Evolutionary conservation across 2,329 filamentous ascomycete genomes (phyloP).

Genomic region (Venturia carpophila): DNA sequence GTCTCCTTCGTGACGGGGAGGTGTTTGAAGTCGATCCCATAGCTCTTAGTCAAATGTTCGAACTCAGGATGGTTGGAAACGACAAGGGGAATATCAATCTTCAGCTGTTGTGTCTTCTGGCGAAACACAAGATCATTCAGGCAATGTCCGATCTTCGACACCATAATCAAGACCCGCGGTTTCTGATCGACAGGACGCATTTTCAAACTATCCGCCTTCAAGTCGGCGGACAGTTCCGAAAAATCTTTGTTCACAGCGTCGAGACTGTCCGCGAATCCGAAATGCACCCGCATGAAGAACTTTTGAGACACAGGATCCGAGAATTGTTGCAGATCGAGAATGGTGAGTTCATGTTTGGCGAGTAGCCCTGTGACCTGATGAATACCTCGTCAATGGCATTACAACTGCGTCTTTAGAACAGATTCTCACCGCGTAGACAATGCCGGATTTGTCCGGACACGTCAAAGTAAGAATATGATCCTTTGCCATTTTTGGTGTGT

Average conservation of each 20-base stretch:
- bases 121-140: slow-evolving; percentile 78
- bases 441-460: slow-evolving; percentile 76
- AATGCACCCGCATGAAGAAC: slow-evolving; percentile 61
- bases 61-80: slow-evolving; percentile 84
- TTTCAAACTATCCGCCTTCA: slow-evolving; percentile 60
- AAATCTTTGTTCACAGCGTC: slow-evolving; percentile 41
- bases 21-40: slow-evolving; percentile 73
- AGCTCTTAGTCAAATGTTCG: slow-evolving; percentile 79
- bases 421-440: slow-evolving; percentile 56
- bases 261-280: slow-evolving; percentile 26
- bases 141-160: slow-evolving; percentile 82
- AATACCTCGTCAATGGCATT: background rate
- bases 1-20: slow-evolving; percentile 73
- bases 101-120: slow-evolving; percentile 63
- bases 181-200: slow-evolving; percentile 61
- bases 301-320: slow-evolving; percentile 64
- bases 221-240: slow-evolving; percentile 51
- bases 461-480: slow-evolving; percentile 73
- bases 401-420: background rate
- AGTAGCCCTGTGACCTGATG: slow-evolving; percentile 65
- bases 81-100: slow-evolving; percentile 67
- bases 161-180: slow-evolving; percentile 76
- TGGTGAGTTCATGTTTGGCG: slow-evolving; percentile 65
- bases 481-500: slow-evolving; percentile 6
- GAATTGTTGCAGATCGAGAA: slow-evolving; percentile 79